Percentiles rank a stretch among this genome's conserved stretches.
Conservation (phyloP, 75 land plant genomes). For the Pinus albicaulis region DNA sequence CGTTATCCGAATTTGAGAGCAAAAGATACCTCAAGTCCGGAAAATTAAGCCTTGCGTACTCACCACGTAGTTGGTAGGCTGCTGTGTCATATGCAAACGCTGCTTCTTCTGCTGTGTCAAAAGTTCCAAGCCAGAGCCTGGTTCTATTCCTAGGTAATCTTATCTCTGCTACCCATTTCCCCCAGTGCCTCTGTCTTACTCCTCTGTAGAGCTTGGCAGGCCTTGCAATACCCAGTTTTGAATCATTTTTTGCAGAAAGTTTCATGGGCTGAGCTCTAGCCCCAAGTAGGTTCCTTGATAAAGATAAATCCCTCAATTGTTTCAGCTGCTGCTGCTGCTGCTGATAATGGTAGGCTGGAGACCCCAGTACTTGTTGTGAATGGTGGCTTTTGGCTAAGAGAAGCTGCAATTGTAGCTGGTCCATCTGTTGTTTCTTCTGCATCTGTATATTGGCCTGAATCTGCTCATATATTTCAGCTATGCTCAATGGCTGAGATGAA, state of each 20-base stretch:
- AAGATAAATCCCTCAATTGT: neutral
- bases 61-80: conserved; percentile 58
- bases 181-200: conserved; percentile 89
- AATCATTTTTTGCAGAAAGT: neutral
- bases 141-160: conserved; percentile 70
- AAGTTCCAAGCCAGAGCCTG: conserved; percentile 80
- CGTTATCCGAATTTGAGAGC: neutral
- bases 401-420: neutral
- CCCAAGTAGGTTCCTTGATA: neutral
- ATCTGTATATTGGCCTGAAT: neutral
- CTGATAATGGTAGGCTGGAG: no score
- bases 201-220: conserved; percentile 60
- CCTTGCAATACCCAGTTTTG: neutral
- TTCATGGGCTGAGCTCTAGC: conserved; percentile 13
- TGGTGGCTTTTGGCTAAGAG: no score
- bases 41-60: conserved; percentile 58
- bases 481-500: neutral
- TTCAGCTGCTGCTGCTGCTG: neutral
- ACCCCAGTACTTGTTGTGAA: no score
- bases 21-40: conserved; percentile 18
- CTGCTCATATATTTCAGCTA: neutral
- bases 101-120: conserved; percentile 68
- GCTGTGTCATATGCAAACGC: conserved; percentile 61
- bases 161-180: conserved; percentile 92
- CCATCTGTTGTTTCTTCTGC: conserved; percentile 1